These are phyloP conservation scores for Pythium plurisporium DNA, from an alignment of 352 stramenopile genomes.

Conservation along the genomic window DNA sequence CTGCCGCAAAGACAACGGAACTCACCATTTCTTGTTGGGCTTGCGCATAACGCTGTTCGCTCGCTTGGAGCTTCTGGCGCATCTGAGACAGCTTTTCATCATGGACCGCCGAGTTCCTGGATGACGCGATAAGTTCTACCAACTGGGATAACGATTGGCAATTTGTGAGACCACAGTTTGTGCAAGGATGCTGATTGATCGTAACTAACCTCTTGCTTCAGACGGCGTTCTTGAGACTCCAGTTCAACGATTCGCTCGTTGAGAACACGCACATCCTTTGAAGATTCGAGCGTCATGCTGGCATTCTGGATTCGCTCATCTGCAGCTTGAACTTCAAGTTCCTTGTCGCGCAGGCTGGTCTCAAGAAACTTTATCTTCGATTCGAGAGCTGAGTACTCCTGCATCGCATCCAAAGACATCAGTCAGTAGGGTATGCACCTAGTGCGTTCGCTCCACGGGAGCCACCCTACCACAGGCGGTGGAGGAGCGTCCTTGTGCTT, in stretches of 20 bases:
- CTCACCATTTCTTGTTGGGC: slow-evolving; percentile 49
- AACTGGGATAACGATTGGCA: slow-evolving; percentile 29
- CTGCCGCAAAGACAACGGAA: neutral
- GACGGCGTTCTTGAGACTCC: slow-evolving; percentile 51
- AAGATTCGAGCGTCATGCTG: slow-evolving; percentile 41
- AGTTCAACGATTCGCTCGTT: slow-evolving; percentile 61
- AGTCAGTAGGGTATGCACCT: no score
- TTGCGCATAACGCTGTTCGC: slow-evolving; percentile 44
- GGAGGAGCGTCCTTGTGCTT: slow-evolving; percentile 20
- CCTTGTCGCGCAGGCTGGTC: slow-evolving; percentile 60
- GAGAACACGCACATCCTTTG: slow-evolving; percentile 42
- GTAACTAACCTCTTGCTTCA: slow-evolving; percentile 57
- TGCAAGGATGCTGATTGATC: neutral
- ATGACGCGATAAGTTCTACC: slow-evolving; percentile 63
- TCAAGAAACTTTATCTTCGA: slow-evolving; percentile 65
- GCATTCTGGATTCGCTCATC: slow-evolving; percentile 42
- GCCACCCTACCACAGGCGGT: slow-evolving; percentile 1
- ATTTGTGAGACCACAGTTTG: neutral
- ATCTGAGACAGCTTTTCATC: slow-evolving; percentile 60
- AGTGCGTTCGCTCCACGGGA: no score
- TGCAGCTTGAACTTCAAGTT: slow-evolving; percentile 38
- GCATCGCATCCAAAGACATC: no score
- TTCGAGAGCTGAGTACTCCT: slow-evolving; percentile 54
- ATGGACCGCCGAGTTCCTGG: slow-evolving; percentile 48
- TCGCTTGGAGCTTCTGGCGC: slow-evolving; percentile 46